These are phyloP conservation scores for Acanthamoeba sp. DNA, from an alignment of 208 protist genomes.

Conservation along the genomic window DNA sequence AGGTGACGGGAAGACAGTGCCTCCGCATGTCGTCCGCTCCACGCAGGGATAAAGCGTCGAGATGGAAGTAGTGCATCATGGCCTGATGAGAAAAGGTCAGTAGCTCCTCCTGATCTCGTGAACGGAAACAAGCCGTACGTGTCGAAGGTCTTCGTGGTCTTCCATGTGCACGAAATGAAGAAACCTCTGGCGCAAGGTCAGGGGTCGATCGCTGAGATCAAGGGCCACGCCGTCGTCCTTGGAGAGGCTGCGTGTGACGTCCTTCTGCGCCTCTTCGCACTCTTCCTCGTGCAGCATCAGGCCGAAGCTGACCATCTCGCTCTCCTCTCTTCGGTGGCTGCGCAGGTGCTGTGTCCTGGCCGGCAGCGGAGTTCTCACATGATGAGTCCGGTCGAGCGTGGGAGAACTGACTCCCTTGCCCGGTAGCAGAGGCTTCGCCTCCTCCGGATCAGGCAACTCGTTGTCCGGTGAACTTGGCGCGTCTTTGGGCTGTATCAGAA, in stretches of 20 bases:
- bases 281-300: slow-evolving; percentile 25
- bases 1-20: slow-evolving; percentile 24
- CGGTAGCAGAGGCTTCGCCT: background rate
- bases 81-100: too few species aligned
- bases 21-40: background rate
- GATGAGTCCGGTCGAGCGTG: too few species aligned
- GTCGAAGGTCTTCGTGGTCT: slow-evolving; percentile 10
- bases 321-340: background rate
- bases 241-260: background rate
- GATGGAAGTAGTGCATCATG: slow-evolving; percentile 56
- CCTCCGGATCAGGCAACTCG: background rate
- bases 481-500: background rate
- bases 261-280: background rate
- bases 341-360: background rate
- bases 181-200: background rate
- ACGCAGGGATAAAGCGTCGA: background rate
- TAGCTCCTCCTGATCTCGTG: too few species aligned
- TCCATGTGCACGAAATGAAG: slow-evolving; percentile 39
- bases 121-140: too few species aligned
- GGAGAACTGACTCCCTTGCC: background rate
- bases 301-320: slow-evolving; percentile 21
- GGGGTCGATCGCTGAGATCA: too few species aligned
- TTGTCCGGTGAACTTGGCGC: background rate
- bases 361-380: too few species aligned
- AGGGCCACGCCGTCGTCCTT: background rate